Base-by-base conservation (phyloP, 1,284 basidiomycete species). In the Laetiporus sulphureus region DNA sequence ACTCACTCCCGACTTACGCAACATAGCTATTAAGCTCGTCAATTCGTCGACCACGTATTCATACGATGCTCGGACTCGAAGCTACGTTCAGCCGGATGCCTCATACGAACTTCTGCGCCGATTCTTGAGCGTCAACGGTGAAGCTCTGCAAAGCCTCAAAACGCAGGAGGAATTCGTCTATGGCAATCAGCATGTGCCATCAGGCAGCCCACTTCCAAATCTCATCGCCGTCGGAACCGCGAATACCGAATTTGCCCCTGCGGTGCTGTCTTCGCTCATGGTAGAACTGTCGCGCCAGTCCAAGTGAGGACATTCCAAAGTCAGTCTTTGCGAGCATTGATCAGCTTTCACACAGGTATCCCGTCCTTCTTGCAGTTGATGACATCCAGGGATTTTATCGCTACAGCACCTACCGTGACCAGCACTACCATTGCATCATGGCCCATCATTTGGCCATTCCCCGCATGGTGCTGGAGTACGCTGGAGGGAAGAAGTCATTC, bases 361-460 rank as follows among this genome's bases (percentile, higher is more conserved):
- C 93, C 0, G 83, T 96, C 2, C 62, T 97, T 5, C 65, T 95
- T 21, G 92, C 91, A 0, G 65, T 96, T 1, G 94, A 97, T 56
- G 90, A 94, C 52, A 79, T 85, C 53, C 92, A 96, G 58, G 73
- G 86, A 0, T 66, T 96, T 24, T 94, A 90, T 60, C 68, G 75
- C 54, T 77, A 83, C 0, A 60, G 69, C 15, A 25, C 29, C 30
- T 97, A 96, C 67, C 77, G 82, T 31, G 82, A 91, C 45, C 86
- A 90, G 1, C 81, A 86, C 41, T 93, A 82, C 61, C 66, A 71
- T 8, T 55, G 66, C 5, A 77, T 97, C 42, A 78, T 86, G 51
- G 65, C 88, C 0, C 91, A 86, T 57, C 84, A 95, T 56, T 72
- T 98, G 3, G 84, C 86, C 7, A 64, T 91, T 16, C 90, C 93